These are phyloP conservation scores for Trichoderma semiorbis DNA, from an alignment of 2,329 filamentous ascomycete species.

Conservation along the genomic window DNA sequence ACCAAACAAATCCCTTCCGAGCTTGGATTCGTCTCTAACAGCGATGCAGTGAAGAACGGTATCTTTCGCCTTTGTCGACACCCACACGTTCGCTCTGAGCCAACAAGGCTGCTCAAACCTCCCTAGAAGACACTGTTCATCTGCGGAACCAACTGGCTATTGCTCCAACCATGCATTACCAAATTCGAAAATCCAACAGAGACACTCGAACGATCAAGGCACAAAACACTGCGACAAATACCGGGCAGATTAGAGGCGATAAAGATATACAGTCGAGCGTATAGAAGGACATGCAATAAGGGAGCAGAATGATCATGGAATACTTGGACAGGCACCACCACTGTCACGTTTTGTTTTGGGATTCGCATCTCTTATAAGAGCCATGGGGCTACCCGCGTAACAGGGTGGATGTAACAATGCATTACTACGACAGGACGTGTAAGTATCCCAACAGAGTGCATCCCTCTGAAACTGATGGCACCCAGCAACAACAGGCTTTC, in stretches of 20 bases:
- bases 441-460: not conserved
- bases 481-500: slow-evolving; percentile 11
- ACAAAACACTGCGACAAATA: not conserved
- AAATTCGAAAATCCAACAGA: not conserved
- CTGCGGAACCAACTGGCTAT: not conserved
- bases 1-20: not conserved
- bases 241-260: not conserved
- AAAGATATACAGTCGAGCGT: not conserved
- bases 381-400: not conserved
- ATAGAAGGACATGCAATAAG: not conserved
- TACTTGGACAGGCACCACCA: not conserved
- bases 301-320: not conserved
- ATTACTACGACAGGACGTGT: not conserved
- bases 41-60: not conserved
- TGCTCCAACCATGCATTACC: not conserved
- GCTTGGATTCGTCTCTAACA: not conserved
- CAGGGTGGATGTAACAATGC: not conserved
- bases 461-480: not conserved
- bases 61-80: not conserved
- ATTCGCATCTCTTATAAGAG: not conserved
- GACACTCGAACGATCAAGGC: not conserved
- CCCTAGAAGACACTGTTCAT: not conserved
- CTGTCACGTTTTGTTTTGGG: not conserved
- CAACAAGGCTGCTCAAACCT: not conserved
- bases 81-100: not conserved